These are phyloP conservation scores for Orbilia quercus DNA, from an alignment of 2,329 filamentous ascomycete genomes.

Conservation along the genomic window DNA sequence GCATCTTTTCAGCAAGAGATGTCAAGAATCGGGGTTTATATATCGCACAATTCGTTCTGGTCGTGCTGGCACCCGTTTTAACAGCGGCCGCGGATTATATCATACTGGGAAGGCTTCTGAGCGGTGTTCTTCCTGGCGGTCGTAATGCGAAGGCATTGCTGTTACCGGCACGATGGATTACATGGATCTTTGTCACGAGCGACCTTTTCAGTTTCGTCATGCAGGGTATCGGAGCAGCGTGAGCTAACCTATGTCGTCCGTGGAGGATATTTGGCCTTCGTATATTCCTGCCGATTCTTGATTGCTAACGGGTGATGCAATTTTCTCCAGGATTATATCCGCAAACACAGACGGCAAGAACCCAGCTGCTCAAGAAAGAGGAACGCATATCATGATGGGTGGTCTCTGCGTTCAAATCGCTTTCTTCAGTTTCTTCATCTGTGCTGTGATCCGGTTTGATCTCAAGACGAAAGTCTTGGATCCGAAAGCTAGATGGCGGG, in stretches of 20 bases:
- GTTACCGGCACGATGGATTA: constrained; percentile 56
- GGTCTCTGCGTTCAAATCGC: constrained; percentile 56
- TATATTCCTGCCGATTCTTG: no score
- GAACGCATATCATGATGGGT: constrained; percentile 55
- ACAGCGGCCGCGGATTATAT: constrained; percentile 62
- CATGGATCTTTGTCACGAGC: constrained; percentile 57
- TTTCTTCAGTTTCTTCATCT: constrained; percentile 58
- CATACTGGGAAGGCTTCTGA: constrained; percentile 61
- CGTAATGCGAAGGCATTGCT: constrained; percentile 46
- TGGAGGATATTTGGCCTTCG: no score
- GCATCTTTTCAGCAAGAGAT: constrained; percentile 56
- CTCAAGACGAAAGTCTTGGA: constrained; percentile 43
- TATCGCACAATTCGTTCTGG: constrained; percentile 60
- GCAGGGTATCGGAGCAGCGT: constrained; percentile 58
- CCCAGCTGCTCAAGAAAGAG: constrained; percentile 34
- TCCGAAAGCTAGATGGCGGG: constrained; percentile 44
- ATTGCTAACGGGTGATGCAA: no score
- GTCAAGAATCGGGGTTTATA: constrained; percentile 58
- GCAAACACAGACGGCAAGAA: constrained; percentile 52
- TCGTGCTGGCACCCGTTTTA: constrained; percentile 61
- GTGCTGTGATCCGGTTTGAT: constrained; percentile 56
- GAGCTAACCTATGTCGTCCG: constrained; percentile 1
- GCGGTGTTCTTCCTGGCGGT: constrained; percentile 60
- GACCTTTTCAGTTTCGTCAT: constrained; percentile 57
- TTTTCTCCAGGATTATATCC: constrained; percentile 51